Percentiles rank a stretch among this genome's conserved stretches.
These are phyloP conservation scores for Wickerhamomyces rabaulensis DNA, from an alignment of 805 yeast genomes.

Conservation along the genomic window DNA sequence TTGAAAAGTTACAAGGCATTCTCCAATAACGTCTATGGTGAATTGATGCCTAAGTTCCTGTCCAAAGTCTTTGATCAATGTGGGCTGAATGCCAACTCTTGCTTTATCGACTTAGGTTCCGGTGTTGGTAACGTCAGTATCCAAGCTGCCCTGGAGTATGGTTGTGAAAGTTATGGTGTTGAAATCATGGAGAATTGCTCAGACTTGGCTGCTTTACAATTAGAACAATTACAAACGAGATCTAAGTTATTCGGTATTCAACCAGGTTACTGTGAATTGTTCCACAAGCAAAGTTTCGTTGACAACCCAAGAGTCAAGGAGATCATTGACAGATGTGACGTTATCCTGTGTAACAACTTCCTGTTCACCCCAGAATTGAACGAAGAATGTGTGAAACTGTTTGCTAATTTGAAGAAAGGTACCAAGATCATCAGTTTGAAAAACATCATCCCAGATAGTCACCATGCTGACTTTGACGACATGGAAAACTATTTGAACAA, in stretches of 20 bases:
- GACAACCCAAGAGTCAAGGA: conserved; percentile 52
- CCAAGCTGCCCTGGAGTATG: conserved; percentile 84
- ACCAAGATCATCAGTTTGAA: conserved; percentile 75
- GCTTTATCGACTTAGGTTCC: conserved; percentile 86
- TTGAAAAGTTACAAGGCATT: conserved; percentile 76
- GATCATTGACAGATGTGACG: conserved; percentile 57
- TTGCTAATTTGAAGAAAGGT: conserved; percentile 63
- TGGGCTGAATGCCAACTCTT: conserved; percentile 43
- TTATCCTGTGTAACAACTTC: conserved; percentile 77
- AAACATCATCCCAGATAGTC: conserved; percentile 74
- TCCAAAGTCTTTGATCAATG: conserved; percentile 61
- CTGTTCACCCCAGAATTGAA: conserved; percentile 76
- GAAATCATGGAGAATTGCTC: conserved; percentile 87
- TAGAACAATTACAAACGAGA: conserved; percentile 50
- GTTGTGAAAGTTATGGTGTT: conserved; percentile 82
- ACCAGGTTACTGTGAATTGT: conserved; percentile 51
- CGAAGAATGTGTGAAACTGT: conserved; percentile 56
- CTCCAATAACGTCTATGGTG: conserved; percentile 89
- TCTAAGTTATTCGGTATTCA: conserved; percentile 59
- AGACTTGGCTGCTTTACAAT: conserved; percentile 56
- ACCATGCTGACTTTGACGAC: conserved; percentile 50
- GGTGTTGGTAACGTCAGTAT: conserved; percentile 92
- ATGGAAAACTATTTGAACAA: conserved; percentile 56
- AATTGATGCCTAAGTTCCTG: conserved; percentile 72
- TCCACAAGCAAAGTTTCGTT: conserved; percentile 66